Percentiles rank a stretch among this genome's conserved stretches.
phyloP scores from a whole-genome alignment of 1,139 yeast species.

The Kodamaea plutei region DNA sequence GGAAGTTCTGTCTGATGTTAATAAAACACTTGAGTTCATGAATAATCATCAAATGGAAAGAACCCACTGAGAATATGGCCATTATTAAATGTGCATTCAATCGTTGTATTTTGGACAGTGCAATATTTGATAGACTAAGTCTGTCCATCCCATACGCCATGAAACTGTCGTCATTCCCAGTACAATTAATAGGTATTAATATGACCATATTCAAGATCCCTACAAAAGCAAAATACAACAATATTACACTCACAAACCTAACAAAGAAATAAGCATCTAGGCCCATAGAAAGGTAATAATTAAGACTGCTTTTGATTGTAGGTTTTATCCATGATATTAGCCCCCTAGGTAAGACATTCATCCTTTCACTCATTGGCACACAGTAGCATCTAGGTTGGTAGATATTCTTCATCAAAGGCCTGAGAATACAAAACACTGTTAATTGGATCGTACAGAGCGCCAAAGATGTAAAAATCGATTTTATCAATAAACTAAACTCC shows the following conservation, averaged over 20 bases:
- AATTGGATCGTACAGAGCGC: conserved; percentile 51
- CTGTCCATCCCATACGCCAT: conserved; percentile 51
- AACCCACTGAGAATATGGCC: conserved; percentile 45
- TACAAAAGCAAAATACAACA: conserved; percentile 45
- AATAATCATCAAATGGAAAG: conserved; percentile 51
- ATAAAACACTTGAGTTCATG: conserved; percentile 49
- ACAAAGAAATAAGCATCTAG: conserved; percentile 65
- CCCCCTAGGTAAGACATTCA: conserved; percentile 36
- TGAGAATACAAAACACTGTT: conserved; percentile 46
- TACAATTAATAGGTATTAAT: conserved; percentile 53
- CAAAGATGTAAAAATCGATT: conserved; percentile 49
- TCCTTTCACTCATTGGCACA: conserved; percentile 36
- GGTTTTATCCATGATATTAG: conserved; percentile 49
- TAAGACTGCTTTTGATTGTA: conserved; percentile 34
- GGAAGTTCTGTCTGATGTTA: conserved; percentile 37
- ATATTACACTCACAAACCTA: conserved; percentile 47
- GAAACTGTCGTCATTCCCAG: conserved; percentile 32
- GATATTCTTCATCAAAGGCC: conserved; percentile 43
- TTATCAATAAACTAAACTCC: conserved; percentile 36
- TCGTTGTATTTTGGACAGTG: conserved; percentile 40
- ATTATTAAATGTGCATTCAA: conserved; percentile 54
- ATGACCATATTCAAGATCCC: conserved; percentile 51
- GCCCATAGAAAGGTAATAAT: conserved; percentile 46
- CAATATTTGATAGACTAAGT: conserved; percentile 59
- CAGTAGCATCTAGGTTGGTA: conserved; percentile 56